Conservation (phyloP, 495 filamentous ascomycete genomes). For the Neurospora africana region DNA sequence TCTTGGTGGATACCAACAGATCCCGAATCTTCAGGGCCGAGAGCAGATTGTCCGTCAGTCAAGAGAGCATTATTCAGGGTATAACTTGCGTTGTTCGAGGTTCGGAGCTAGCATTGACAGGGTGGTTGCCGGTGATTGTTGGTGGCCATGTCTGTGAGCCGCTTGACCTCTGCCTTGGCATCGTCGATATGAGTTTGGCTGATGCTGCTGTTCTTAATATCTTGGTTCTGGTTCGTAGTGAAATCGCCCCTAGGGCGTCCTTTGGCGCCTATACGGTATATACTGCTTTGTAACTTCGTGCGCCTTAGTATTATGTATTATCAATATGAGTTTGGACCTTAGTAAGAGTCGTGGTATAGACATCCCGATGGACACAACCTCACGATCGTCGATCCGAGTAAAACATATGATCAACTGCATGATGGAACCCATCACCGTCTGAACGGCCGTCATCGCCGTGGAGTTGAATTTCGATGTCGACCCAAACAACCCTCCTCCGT, state of each 20-base stretch:
- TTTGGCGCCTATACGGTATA: no score
- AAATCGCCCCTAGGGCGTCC: no score
- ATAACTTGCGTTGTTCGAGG: neutral
- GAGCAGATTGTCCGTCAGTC: neutral
- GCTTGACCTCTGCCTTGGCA: no score
- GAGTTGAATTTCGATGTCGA: neutral
- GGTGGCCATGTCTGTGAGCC: no score
- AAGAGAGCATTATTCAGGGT: neutral
- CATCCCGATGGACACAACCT: neutral
- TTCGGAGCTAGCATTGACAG: no score
- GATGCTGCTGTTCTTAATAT: no score
- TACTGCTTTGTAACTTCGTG: no score
- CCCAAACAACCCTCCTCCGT: neutral
- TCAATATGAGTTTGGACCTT: no score
- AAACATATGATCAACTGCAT: neutral
- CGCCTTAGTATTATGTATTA: no score
- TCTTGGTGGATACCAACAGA: conserved; percentile 74
- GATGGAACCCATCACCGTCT: neutral
- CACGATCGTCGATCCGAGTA: neutral
- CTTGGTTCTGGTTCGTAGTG: no score
- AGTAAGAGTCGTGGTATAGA: neutral
- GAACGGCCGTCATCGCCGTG: neutral
- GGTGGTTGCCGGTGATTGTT: no score
- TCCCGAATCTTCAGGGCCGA: neutral
- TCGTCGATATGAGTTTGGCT: no score